Evolutionary conservation across 2,329 filamentous ascomycete genomes (phyloP).

Genomic region (Pezicula radicicola): DNA sequence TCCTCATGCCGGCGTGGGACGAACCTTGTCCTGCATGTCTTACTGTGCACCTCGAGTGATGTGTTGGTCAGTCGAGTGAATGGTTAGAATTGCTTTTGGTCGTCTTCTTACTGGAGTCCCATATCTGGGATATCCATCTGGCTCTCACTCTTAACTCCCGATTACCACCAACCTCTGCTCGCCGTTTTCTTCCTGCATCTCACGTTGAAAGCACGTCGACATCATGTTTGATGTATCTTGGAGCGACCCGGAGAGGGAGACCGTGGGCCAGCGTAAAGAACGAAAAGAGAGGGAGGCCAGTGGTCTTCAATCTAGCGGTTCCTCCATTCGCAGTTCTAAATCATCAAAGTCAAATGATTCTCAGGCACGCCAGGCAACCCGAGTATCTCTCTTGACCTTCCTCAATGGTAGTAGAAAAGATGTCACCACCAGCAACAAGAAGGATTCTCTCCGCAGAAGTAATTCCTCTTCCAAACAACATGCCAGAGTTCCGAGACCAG

Average conservation of each 20-base stretch:
- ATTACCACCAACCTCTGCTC: background rate
- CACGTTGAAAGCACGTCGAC: background rate
- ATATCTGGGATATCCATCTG: background rate
- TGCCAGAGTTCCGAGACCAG: background rate
- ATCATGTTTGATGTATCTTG: conserved; percentile 31
- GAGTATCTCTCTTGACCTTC: conserved; percentile 18
- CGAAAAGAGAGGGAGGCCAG: conserved; percentile 20
- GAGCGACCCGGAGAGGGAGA: conserved; percentile 26
- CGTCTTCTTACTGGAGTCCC: too few species aligned
- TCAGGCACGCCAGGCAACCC: conserved; percentile 2
- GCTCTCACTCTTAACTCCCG: background rate
- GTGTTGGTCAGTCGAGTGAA: too few species aligned
- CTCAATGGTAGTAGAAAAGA: conserved; percentile 31
- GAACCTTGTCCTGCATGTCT: too few species aligned
- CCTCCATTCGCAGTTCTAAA: conserved; percentile 15
- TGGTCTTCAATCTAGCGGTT: conserved; percentile 6
- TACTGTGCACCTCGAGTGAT: too few species aligned
- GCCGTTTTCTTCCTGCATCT: background rate
- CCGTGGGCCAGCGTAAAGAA: conserved; percentile 25
- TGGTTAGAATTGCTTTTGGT: too few species aligned
- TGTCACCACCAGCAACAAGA: background rate
- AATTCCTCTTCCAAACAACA: background rate
- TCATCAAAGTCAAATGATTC: conserved; percentile 18
- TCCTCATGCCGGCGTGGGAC: too few species aligned
- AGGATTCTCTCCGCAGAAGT: background rate